Conservation (phyloP, 2,329 filamentous ascomycete genomes). For the Macroventuria anomochaeta region DNA sequence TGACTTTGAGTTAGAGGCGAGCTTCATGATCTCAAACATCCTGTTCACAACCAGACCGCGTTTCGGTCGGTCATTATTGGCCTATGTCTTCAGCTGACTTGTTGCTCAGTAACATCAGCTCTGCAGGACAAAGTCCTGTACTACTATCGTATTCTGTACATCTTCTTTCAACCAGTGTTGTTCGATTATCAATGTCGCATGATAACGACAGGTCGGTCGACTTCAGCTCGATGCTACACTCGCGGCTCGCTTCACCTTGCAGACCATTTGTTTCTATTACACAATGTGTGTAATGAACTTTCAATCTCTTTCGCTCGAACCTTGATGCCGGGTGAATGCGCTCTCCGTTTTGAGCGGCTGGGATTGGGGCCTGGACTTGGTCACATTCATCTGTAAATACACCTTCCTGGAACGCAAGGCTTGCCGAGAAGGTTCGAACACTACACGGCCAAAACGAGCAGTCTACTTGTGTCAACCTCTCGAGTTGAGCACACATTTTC, state of each 20-base stretch:
- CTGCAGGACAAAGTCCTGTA: not conserved
- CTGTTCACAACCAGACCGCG: not conserved
- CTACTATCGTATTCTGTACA: not conserved
- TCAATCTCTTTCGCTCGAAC: constrained; percentile 39
- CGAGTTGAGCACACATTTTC: constrained; percentile 16
- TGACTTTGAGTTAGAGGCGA: no score
- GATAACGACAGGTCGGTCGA: not conserved
- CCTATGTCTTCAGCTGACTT: not conserved
- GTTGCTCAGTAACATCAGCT: not conserved
- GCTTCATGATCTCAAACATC: not conserved
- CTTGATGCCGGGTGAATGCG: constrained; percentile 29
- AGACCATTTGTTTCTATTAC: constrained; percentile 22
- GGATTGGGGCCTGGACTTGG: constrained; percentile 31
- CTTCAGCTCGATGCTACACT: constrained; percentile 8
- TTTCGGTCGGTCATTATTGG: not conserved
- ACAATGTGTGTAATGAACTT: constrained; percentile 41
- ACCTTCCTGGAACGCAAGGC: constrained; percentile 16
- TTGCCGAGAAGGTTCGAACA: constrained; percentile 9
- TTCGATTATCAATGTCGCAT: not conserved
- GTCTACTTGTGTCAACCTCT: not conserved
- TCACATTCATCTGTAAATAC: constrained; percentile 15
- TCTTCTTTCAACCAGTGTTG: not conserved
- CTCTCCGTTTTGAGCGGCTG: not conserved
- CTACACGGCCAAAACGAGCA: not conserved
- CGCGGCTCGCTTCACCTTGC: constrained; percentile 14